Percentiles rank a stretch among this genome's conserved stretches.
Conservation (phyloP, 83 land plant genomes). For the Thuja plicata region DNA sequence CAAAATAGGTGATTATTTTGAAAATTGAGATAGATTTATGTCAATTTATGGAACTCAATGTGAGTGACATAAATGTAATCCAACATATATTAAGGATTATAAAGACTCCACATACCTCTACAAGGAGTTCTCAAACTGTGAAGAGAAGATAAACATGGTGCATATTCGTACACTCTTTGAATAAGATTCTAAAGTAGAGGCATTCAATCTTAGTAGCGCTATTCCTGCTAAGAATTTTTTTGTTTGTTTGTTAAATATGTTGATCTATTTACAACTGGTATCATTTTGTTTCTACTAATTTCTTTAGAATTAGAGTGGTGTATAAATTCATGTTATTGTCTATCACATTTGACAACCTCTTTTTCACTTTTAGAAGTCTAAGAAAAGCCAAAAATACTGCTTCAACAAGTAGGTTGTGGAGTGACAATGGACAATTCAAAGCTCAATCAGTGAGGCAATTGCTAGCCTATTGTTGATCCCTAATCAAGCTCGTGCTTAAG, state of each 20-base stretch:
- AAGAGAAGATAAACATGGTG: slow-evolving; percentile 5
- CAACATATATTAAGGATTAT: neutral
- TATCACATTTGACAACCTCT: neutral
- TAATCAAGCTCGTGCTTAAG: too few species aligned
- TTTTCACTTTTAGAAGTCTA: slow-evolving; percentile 15
- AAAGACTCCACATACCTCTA: neutral
- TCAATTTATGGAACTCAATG: slow-evolving; percentile 5
- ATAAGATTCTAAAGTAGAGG: neutral
- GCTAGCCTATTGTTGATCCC: too few species aligned
- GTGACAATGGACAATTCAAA: slow-evolving; percentile 3
- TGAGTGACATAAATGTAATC: neutral
- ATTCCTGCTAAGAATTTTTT: neutral
- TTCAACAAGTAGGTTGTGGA: slow-evolving; percentile 3
- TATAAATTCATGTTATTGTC: neutral
- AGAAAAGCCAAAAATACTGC: slow-evolving; percentile 12
- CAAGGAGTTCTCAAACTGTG: neutral
- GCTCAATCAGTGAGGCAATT: slow-evolving; percentile 12
- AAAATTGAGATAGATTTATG: slow-evolving; percentile 28
- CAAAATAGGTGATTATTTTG: slow-evolving; percentile 26
- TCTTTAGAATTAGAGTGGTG: neutral
- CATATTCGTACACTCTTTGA: neutral
- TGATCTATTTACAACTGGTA: neutral
- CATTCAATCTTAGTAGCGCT: neutral
- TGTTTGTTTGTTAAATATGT: neutral
- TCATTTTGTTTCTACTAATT: neutral